Percentiles rank a stretch among this genome's conserved stretches.
Conservation (phyloP, 1,139 yeast species). For the Entelexis sorbosivorans region DNA sequence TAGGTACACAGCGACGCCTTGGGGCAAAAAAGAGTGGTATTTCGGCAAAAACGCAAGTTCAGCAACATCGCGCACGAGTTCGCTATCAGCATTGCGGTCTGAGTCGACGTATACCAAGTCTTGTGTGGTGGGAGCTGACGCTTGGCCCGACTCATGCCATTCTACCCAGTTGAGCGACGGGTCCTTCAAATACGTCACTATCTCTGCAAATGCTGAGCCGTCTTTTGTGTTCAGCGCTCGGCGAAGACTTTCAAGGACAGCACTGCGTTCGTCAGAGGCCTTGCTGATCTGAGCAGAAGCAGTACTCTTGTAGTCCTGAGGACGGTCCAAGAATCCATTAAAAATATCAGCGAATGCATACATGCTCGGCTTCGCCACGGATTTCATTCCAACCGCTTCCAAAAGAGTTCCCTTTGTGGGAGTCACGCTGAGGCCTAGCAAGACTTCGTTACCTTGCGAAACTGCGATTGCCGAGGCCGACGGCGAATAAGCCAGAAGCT, state of each 20-base stretch:
- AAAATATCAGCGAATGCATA: conserved; percentile 25
- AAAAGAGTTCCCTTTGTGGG: conserved; percentile 61
- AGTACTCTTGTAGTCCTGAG: conserved; percentile 4
- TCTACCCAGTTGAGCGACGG: conserved; percentile 12
- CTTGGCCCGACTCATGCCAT: conserved; percentile 5
- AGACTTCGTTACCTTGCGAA: conserved; percentile 14
- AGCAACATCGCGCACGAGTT: conserved; percentile 44
- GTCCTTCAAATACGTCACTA: conserved; percentile 20
- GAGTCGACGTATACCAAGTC: conserved; percentile 42
- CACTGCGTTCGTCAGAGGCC: conserved; percentile 9
- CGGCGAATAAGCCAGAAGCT: conserved; percentile 23
- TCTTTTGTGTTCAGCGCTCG: not conserved
- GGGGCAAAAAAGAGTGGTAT: conserved; percentile 35
- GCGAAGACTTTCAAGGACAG: conserved; percentile 9
- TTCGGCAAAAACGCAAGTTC: conserved; percentile 34
- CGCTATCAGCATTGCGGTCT: conserved; percentile 58
- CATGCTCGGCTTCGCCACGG: conserved; percentile 18
- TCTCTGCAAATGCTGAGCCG: conserved; percentile 15
- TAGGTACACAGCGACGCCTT: conserved; percentile 55
- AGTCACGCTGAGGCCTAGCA: conserved; percentile 41
- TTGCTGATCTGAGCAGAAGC: conserved; percentile 12
- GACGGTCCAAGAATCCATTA: conserved; percentile 13
- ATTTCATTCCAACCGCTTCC: conserved; percentile 58
- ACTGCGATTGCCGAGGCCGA: conserved; percentile 21
- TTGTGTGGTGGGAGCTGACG: conserved; percentile 5